phyloP scores from a whole-genome alignment of 345 rosid genomes.

The Gossypium herbaceum region DNA sequence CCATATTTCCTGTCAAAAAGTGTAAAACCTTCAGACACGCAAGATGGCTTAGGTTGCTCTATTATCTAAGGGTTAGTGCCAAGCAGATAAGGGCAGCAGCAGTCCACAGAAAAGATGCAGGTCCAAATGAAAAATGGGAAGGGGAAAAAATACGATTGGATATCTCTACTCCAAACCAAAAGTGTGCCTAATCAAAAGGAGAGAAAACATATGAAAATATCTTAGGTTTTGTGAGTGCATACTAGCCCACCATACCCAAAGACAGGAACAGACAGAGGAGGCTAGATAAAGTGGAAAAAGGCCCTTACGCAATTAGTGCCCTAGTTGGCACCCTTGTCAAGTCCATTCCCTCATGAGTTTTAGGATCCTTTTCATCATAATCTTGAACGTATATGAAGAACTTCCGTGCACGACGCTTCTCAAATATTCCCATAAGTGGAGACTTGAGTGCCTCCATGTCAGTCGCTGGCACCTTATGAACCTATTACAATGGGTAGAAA shows the following conservation, averaged over 20 bases:
- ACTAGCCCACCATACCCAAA: neutral
- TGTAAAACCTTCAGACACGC: neutral
- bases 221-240: neutral
- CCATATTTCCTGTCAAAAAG: conserved; percentile 68
- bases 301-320: conserved; percentile 76
- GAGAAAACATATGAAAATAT: neutral
- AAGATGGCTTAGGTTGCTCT: neutral
- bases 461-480: conserved; percentile 95
- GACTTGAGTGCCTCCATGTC: conserved; percentile 95
- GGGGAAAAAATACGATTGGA: neutral
- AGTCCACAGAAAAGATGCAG: neutral
- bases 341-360: conserved; percentile 93
- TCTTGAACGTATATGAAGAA: conserved; percentile 87
- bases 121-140: neutral
- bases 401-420: conserved; percentile 94
- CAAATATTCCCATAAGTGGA: conserved; percentile 97
- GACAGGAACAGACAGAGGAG: neutral
- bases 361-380: conserved; percentile 74
- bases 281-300: neutral
- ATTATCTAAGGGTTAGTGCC: neutral
- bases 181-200: neutral
- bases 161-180: neutral
- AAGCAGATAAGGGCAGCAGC: neutral
- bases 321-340: conserved; percentile 78
- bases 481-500: conserved; percentile 36